Percentiles rank a stretch among this genome's conserved stretches.
These are phyloP conservation scores for Hypoxylon subgilvum DNA, from an alignment of 495 filamentous ascomycete species.

Conservation along the genomic window DNA sequence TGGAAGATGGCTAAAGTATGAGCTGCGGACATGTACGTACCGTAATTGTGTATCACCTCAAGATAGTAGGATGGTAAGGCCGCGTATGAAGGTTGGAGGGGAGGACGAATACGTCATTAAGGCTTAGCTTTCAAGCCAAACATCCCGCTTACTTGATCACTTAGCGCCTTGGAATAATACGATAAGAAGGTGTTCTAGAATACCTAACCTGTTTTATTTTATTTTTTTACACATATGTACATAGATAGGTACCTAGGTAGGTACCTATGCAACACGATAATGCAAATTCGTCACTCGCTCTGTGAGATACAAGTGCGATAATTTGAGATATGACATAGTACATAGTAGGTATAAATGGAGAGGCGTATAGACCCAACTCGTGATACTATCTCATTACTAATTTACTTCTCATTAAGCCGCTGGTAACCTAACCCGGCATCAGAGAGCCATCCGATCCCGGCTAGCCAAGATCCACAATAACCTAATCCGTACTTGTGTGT, in stretches of 20 bases:
- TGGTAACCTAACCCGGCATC: constrained; percentile 25
- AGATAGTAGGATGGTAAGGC: constrained; percentile 23
- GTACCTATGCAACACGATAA: neutral
- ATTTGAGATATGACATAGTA: too few relatives aligned
- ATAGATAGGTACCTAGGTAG: neutral
- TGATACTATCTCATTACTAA: too few relatives aligned
- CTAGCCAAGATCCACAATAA: too few relatives aligned
- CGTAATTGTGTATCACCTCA: constrained; percentile 3
- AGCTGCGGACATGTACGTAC: constrained; percentile 5
- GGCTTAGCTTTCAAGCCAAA: constrained; percentile 20
- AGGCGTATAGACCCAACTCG: too few relatives aligned
- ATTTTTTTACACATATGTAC: too few relatives aligned
- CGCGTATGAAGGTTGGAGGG: constrained; percentile 15
- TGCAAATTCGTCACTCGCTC: neutral
- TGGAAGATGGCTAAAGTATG: constrained; percentile 3
- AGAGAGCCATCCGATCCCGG: too few relatives aligned
- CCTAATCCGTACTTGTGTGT: too few relatives aligned
- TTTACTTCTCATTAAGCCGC: constrained; percentile 30
- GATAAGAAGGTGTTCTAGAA: neutral
- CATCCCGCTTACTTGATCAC: constrained; percentile 7
- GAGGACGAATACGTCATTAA: constrained; percentile 32
- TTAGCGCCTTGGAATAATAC: constrained; percentile 21
- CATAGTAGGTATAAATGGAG: too few relatives aligned
- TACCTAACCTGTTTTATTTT: neutral
- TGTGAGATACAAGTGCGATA: too few relatives aligned